Evolutionary conservation across 345 rosid species (phyloP), one percentile per base, ranked within the genome.

Genomic region (Eucalyptus rudis): DNA sequence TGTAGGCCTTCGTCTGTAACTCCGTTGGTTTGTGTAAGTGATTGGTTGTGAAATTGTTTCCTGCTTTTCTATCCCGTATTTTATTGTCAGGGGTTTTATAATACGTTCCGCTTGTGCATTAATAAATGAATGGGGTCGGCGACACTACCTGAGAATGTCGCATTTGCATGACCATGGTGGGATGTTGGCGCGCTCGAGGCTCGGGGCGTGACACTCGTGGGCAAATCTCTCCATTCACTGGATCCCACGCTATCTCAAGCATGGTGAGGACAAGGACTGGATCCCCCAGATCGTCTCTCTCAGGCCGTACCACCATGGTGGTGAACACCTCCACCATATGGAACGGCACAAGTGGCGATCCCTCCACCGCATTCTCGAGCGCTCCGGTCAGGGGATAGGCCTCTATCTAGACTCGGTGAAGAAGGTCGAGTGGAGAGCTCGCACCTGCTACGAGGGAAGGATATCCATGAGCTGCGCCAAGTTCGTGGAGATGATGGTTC

Each of bases 341-440:
- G 99, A 96, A 14, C 92, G 90, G 40, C 99, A 97, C 89, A 96
- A 97, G 90, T 97, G 97, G 97, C 96, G 97, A 7, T 92, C 95
- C 16, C 95, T 97, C 86, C 92, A 93, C 88, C 94, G 88, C 90
- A 89, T 96, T 45, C 94, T 97, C 16, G 92, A 92, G 92, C 96
- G 98, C 88, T 90, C 92, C 7, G 88, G 90, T 44, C 95, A 94
- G 59, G 94, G 91, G 44, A 92, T 96, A 44, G 86, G 89, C 87
- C 31, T 93, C n/a, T 97, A 91, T 89, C 94, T 97, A 16, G 96
- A 96, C 50, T 91, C 96, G 5, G 89, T 95, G 87, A 93, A 92
- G 88, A 95, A 95, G 89, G 88, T 97, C 3, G 97, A 97, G 85
- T 96, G 94, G 45, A 93, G 83, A 89, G 96, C 95, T 89, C 90